A percentile compares a stretch with the other conserved stretches of the same genome.
Evolutionary conservation across 1,139 yeast genomes (phyloP).

Genomic region (Pichia kudriavzevii): DNA sequence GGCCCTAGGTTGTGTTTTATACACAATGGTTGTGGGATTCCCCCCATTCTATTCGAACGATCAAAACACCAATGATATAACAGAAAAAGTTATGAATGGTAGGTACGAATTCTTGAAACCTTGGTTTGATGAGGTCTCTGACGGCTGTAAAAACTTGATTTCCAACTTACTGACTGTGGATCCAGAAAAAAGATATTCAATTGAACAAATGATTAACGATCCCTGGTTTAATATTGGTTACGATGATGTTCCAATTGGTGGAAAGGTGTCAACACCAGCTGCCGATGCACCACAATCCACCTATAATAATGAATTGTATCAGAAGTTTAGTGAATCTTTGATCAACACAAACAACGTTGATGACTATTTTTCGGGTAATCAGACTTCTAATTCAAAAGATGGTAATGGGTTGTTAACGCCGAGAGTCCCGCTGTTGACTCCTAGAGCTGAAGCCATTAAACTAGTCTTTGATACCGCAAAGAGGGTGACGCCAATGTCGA

Average conservation of each 20-base stretch:
- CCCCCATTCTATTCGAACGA: conserved; percentile 55
- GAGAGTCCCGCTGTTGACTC: conserved; percentile 23
- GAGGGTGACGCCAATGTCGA: conserved; percentile 7
- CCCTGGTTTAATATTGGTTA: conserved; percentile 41
- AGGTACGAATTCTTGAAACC: conserved; percentile 51
- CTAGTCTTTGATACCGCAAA: conserved; percentile 29
- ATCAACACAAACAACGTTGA: conserved; percentile 16
- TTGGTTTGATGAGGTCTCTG: conserved; percentile 58
- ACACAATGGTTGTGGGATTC: conserved; percentile 54
- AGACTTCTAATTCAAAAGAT: conserved; percentile 16
- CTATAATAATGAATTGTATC: conserved; percentile 22
- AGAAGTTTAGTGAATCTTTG: conserved; percentile 21
- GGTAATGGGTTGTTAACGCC: no score
- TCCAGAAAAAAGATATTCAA: conserved; percentile 44
- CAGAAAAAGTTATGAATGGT: conserved; percentile 53
- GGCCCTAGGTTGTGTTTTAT: conserved; percentile 57
- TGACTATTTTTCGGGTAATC: conserved; percentile 18
- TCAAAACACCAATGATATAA: conserved; percentile 43
- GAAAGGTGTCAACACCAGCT: conserved; percentile 17
- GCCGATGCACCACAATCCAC: conserved; percentile 23
- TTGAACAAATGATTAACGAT: conserved; percentile 45
- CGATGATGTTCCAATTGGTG: conserved; percentile 15
- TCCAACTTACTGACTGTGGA: conserved; percentile 47
- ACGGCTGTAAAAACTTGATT: conserved; percentile 47
- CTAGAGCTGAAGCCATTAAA: conserved; percentile 30